Conservation (phyloP, 257 asterid genomes). For the Nicotiana sylvestris region DNA sequence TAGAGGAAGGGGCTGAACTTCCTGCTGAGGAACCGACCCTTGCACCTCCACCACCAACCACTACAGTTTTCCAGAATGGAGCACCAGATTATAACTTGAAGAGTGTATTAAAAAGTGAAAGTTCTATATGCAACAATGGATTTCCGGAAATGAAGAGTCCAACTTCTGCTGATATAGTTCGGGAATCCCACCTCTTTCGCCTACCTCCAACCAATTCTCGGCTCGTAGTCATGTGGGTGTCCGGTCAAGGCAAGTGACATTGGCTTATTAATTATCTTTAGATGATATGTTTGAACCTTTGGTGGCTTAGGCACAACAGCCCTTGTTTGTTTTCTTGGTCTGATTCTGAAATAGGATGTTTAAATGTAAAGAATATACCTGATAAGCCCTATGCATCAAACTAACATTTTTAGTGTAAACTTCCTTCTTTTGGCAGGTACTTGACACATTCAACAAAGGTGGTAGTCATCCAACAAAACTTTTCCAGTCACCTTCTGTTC, state of each 20-base stretch:
- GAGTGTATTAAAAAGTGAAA: conserved; percentile 57
- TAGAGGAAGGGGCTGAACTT: no score
- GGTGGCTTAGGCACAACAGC: neutral
- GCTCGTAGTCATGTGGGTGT: conserved; percentile 69
- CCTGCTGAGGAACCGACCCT: no score
- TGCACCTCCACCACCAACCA: no score
- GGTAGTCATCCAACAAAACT: conserved; percentile 53
- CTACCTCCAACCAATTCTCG: conserved; percentile 76
- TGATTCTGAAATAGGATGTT: neutral
- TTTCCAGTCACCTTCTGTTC: conserved; percentile 59
- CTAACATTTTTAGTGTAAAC: neutral
- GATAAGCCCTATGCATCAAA: neutral
- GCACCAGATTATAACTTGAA: no score
- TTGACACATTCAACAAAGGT: conserved; percentile 53
- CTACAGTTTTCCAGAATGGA: no score
- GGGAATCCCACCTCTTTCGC: conserved; percentile 96
- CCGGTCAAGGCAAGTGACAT: conserved; percentile 64
- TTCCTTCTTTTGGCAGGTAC: conserved; percentile 32
- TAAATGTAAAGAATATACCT: neutral
- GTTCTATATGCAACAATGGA: conserved; percentile 37
- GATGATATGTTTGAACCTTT: neutral
- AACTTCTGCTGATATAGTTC: conserved; percentile 22
- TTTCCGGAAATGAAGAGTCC: conserved; percentile 60
- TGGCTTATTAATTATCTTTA: neutral
- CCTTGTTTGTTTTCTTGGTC: neutral